Percentiles rank a stretch among this genome's conserved stretches.
Evolutionary conservation across 2,329 filamentous ascomycete genomes (phyloP).

Genomic region (Penicillium griseofulvum): DNA sequence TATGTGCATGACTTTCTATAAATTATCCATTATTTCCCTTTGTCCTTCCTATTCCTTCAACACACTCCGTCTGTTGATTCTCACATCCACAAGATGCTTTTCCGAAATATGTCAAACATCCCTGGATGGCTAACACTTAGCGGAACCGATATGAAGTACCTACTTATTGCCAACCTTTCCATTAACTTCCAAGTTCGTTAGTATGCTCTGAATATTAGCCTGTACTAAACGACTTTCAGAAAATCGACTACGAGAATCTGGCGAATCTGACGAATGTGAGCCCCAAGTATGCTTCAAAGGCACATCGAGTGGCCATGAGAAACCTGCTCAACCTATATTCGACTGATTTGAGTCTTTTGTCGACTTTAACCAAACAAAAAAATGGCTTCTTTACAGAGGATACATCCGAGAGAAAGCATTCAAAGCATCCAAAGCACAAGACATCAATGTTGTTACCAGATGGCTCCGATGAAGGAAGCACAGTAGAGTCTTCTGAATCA

Average conservation of each 20-base stretch:
- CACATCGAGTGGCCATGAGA: accelerated
- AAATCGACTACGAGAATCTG: not conserved
- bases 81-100: not conserved
- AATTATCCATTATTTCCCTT: not conserved
- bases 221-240: not conserved
- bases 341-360: accelerated
- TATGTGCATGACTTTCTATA: not conserved
- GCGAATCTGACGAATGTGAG: not conserved
- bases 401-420: too few species aligned
- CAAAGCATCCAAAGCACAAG: not conserved
- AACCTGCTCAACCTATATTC: accelerated
- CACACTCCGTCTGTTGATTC: not conserved
- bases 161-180: not conserved
- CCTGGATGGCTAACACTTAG: not conserved
- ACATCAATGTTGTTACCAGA: not conserved
- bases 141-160: not conserved
- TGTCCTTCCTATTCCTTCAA: not conserved
- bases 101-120: accelerated
- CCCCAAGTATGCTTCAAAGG: accelerated
- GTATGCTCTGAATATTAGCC: not conserved
- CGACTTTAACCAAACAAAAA: too few species aligned
- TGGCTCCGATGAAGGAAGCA: not conserved
- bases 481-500: not conserved
- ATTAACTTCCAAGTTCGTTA: not conserved
- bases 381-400: not conserved